phyloP scores from a whole-genome alignment of 2,329 filamentous ascomycete species.

The Ascochyta koolunga region DNA sequence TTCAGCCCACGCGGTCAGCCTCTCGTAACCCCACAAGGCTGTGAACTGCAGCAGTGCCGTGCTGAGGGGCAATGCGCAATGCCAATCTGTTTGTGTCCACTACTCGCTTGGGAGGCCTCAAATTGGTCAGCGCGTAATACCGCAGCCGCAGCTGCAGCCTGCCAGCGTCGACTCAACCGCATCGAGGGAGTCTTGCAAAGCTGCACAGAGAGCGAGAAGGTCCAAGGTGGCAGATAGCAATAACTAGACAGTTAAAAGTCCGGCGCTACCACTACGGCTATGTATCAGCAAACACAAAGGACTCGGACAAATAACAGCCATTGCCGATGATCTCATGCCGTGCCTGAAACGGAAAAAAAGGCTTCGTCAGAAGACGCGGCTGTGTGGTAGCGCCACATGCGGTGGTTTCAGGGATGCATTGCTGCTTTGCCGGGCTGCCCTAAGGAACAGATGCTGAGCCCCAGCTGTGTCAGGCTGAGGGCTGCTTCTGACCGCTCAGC shows the following conservation, averaged over 20 bases:
- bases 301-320: constrained; percentile 5
- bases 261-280: not conserved
- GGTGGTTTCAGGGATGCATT: constrained; percentile 14
- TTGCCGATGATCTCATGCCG: constrained; percentile 13
- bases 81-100: not conserved
- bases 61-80: not conserved
- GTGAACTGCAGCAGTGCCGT: constrained; percentile 1
- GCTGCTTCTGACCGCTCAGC: constrained; percentile 2
- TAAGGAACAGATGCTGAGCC: constrained; percentile 7
- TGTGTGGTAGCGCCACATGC: constrained; percentile 14
- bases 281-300: not conserved
- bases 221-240: too few species aligned
- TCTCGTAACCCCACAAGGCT: constrained; percentile 4
- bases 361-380: constrained; percentile 15
- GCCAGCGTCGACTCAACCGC: constrained; percentile 10
- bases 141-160: not conserved
- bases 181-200: not conserved
- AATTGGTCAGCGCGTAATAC: not conserved
- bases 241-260: too few species aligned
- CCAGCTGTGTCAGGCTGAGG: constrained; percentile 14
- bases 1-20: not conserved
- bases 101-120: constrained; percentile 13
- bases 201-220: too few species aligned
- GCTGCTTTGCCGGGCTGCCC: constrained; percentile 16
- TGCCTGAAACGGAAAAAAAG: constrained; percentile 14